Evolutionary conservation across 2,329 filamentous ascomycete genomes (phyloP).

Genomic region (Elsinoe perseae): DNA sequence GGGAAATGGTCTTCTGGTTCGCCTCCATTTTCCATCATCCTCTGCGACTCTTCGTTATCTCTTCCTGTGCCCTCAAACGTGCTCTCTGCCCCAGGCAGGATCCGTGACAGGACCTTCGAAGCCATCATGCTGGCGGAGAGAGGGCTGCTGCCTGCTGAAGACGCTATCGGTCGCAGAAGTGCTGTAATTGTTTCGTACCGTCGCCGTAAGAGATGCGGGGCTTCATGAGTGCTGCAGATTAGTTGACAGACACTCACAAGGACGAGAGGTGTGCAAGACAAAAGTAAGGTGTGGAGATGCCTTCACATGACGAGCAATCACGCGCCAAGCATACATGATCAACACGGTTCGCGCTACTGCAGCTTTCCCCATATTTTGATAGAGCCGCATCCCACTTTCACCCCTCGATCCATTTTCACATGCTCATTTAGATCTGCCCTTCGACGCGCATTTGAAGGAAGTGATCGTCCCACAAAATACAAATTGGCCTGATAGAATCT

Average conservation of each 20-base stretch:
- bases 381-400: slow-evolving; percentile 10
- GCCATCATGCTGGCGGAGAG: slow-evolving; percentile 37
- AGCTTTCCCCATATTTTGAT: not conserved
- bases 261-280: too few species aligned
- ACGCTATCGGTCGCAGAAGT: not conserved
- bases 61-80: slow-evolving; percentile 39
- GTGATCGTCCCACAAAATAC: too few species aligned
- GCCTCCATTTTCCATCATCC: slow-evolving; percentile 45
- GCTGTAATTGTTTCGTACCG: too few species aligned
- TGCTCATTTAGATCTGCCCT: too few species aligned
- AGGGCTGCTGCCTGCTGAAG: not conserved
- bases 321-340: slow-evolving; percentile 14
- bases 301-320: slow-evolving; percentile 15
- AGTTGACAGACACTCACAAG: not conserved
- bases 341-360: slow-evolving; percentile 6
- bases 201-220: not conserved
- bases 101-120: slow-evolving; percentile 47
- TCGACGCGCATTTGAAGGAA: too few species aligned
- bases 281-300: not conserved
- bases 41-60: slow-evolving; percentile 32
- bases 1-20: slow-evolving; percentile 42
- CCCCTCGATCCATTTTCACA: not conserved
- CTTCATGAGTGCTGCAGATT: not conserved
- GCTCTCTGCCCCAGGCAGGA: slow-evolving; percentile 36
- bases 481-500: too few species aligned